Evolutionary conservation across 2,329 filamentous ascomycete genomes (phyloP), one percentile per base, ranked within the genome.

Genomic region (Cladosporium sp.): DNA sequence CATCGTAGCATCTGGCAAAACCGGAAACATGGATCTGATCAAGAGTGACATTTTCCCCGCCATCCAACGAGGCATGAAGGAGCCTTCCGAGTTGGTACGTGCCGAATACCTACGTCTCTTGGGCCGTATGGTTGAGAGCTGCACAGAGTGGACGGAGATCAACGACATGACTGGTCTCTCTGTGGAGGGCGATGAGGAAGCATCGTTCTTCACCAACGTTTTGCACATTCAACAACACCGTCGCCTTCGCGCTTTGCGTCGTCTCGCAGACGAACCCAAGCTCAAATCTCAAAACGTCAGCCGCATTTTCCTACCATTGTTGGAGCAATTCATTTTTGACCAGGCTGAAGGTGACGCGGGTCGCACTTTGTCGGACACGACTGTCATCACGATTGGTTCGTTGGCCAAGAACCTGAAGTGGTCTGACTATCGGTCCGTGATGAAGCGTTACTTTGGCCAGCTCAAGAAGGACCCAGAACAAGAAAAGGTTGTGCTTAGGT

Each of bases 291-390:
- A 85, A 55, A 96, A 96, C 67, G 81, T 96, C 63, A 87, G 88
- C 60, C 88, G 93, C 17, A 89, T 97, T 69, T 90, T 97, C 70
- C 84, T 99, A 40, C 95, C 94, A 0, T 80, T 99, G 19, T 80
- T 97, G 9, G 94, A 99, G 70, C 92, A 97, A 70, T 97, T 97
- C 69, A 88, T 97, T 22, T 93, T 96, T 69, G 88, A 92, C 60
- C 85, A 88, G 60, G 84, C 84, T 4, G 89, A 91, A 50, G 91
- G 96, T 70, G 92, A 86, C 61, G 78, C 77, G 49, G 81, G 91
- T 37, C 89, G 95, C 65, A 93, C 92, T 51, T 80, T 97, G 55
- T 87, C 91, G 51, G 91, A 92, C 15, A 91, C 97, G 72, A 87
- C 93, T 5, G 88, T 92, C n/a, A 84, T 82, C 9, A 88, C 92